These are phyloP conservation scores for Cytospora chrysosperma DNA, from an alignment of 2,329 filamentous ascomycete species.

Conservation along the genomic window DNA sequence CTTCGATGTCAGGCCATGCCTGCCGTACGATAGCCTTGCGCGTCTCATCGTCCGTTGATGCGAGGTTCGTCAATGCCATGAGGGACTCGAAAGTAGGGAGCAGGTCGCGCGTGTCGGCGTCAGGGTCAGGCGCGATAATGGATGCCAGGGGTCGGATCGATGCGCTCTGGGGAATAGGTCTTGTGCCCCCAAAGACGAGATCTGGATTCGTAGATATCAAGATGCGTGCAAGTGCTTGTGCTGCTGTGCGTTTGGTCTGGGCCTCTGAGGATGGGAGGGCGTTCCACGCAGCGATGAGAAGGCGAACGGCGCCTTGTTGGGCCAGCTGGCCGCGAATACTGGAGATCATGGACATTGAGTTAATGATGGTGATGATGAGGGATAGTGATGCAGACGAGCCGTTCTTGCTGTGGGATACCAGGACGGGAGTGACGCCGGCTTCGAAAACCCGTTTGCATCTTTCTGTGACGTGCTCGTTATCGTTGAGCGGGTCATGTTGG, in stretches of 20 bases:
- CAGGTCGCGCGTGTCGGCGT: conserved; percentile 67
- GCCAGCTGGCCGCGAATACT: conserved; percentile 76
- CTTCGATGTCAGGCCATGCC: conserved; percentile 76
- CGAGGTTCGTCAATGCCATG: conserved; percentile 91
- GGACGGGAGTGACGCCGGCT: conserved; percentile 71
- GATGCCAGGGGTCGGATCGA: conserved; percentile 80
- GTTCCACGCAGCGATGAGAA: conserved; percentile 71
- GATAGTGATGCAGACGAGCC: conserved; percentile 69
- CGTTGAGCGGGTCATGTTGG: conserved; percentile 65
- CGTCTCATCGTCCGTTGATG: conserved; percentile 70
- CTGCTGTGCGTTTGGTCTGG: conserved; percentile 57
- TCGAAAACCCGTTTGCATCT: conserved; percentile 80
- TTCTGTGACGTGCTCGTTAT: conserved; percentile 70
- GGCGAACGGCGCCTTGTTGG: conserved; percentile 89
- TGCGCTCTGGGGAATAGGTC: conserved; percentile 70
- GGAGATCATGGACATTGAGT: conserved; percentile 72
- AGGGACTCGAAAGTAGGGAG: conserved; percentile 88
- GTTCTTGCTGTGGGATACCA: conserved; percentile 74
- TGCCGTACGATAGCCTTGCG: conserved; percentile 69
- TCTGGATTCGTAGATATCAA: conserved; percentile 83
- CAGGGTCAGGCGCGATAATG: conserved; percentile 67
- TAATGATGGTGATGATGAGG: conserved; percentile 73
- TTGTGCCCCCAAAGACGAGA: conserved; percentile 77
- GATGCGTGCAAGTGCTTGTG: conserved; percentile 80
- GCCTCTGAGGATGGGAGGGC: conserved; percentile 55